Conservation (phyloP, 495 filamentous ascomycete species). For the Niebla homalea region DNA sequence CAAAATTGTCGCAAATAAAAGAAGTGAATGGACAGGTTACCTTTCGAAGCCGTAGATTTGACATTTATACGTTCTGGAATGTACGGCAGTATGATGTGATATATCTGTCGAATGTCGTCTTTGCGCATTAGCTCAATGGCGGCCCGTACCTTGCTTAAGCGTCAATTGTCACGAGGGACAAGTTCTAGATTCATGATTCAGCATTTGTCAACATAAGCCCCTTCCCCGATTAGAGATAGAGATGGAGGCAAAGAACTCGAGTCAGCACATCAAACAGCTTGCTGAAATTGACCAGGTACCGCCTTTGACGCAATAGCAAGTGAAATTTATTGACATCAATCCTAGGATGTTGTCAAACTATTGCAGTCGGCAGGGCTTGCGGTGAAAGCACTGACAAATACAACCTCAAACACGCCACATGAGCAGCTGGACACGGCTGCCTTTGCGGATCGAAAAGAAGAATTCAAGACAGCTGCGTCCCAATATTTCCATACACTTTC, state of each 20-base stretch:
- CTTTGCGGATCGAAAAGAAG: conserved; percentile 38
- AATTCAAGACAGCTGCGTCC: conserved; percentile 49
- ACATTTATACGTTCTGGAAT: too few relatives aligned
- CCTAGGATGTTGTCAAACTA: conserved; percentile 43
- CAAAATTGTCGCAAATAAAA: too few relatives aligned
- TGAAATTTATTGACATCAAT: not conserved
- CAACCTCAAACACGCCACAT: conserved; percentile 21
- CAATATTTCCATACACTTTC: conserved; percentile 58
- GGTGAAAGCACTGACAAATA: conserved; percentile 48
- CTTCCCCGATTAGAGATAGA: too few relatives aligned
- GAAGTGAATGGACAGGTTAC: too few relatives aligned
- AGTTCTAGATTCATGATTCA: too few relatives aligned
- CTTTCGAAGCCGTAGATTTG: too few relatives aligned
- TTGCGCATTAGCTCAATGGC: too few relatives aligned
- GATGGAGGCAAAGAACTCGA: conserved; percentile 14
- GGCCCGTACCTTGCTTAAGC: too few relatives aligned
- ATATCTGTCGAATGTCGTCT: too few relatives aligned
- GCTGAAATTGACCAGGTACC: conserved; percentile 59
- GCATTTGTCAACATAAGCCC: too few relatives aligned
- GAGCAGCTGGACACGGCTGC: conserved; percentile 1
- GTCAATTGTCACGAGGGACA: too few relatives aligned
- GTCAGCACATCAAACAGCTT: conserved; percentile 65
- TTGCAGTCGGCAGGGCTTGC: conserved; percentile 56
- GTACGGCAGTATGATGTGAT: too few relatives aligned
- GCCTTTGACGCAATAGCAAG: conserved; percentile 15